Evolutionary conservation across 1,139 yeast genomes (phyloP).

Genomic region (Magnusiomyces starmeri): DNA sequence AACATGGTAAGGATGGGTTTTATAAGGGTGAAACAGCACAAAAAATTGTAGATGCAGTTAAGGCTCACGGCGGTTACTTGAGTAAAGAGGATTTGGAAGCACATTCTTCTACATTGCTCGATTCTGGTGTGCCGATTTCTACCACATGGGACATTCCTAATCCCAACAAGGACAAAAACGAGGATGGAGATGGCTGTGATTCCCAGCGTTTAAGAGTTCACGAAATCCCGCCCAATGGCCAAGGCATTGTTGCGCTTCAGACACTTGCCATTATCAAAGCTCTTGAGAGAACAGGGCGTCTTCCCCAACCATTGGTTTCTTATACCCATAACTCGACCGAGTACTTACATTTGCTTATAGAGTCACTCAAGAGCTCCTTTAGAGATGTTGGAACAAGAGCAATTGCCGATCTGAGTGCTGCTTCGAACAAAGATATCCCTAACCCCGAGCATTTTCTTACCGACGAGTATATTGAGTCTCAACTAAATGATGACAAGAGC

Average conservation of each 20-base stretch:
- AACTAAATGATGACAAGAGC: constrained; percentile 33
- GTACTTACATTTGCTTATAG: constrained; percentile 62
- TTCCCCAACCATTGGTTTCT: constrained; percentile 36
- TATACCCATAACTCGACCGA: constrained; percentile 63
- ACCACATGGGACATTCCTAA: background rate
- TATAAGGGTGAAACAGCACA: constrained; percentile 64
- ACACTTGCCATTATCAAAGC: constrained; percentile 60
- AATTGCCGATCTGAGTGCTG: constrained; percentile 60
- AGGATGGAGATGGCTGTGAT: constrained; percentile 35
- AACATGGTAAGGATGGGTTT: constrained; percentile 55
- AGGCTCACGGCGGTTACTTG: constrained; percentile 49
- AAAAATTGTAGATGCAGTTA: constrained; percentile 51
- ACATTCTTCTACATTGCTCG: constrained; percentile 55
- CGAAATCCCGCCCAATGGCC: constrained; percentile 83
- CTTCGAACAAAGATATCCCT: constrained; percentile 29
- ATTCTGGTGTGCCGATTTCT: constrained; percentile 40
- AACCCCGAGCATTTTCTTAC: constrained; percentile 34
- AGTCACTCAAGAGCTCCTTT: constrained; percentile 65
- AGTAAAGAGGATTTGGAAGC: constrained; percentile 46
- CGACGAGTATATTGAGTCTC: constrained; percentile 41
- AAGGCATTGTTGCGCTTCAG: constrained; percentile 65
- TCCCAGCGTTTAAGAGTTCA: constrained; percentile 45
- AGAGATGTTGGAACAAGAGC: constrained; percentile 44
- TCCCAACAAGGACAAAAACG: background rate
- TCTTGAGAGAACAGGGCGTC: constrained; percentile 39